Evolutionary conservation across 768 basidiomycete genomes (phyloP).

Genomic region (Amanita brunnescens): DNA sequence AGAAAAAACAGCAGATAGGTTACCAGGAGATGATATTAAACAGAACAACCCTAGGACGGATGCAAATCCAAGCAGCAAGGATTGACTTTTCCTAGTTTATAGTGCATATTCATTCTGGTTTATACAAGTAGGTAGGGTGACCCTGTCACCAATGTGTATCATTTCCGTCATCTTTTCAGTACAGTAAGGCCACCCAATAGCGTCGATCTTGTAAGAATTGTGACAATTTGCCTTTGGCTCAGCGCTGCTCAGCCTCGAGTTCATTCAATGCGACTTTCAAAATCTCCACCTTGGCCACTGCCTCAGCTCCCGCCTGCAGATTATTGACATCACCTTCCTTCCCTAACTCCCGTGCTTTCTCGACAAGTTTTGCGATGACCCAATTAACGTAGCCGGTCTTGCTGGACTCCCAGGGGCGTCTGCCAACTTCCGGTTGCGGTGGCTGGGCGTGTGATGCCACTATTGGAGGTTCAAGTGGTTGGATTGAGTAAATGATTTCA

Average conservation of each 20-base stretch:
- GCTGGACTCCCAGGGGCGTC: slow-evolving; percentile 71
- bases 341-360: slow-evolving; percentile 16
- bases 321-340: slow-evolving; percentile 11
- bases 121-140: slow-evolving; percentile 1
- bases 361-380: slow-evolving; percentile 54
- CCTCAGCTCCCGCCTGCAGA: slow-evolving; percentile 6
- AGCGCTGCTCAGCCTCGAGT: neutral
- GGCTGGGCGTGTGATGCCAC: slow-evolving; percentile 29
- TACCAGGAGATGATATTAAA: neutral
- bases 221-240: neutral
- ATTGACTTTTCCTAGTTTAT: neutral
- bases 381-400: slow-evolving; percentile 71
- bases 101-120: neutral
- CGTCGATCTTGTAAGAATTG: neutral
- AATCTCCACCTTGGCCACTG: neutral
- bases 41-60: neutral
- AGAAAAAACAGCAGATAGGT: neutral
- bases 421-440: slow-evolving; percentile 54
- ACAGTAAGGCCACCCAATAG: too few relatives aligned
- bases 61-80: neutral
- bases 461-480: slow-evolving; percentile 30
- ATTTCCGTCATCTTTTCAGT: neutral
- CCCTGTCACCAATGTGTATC: neutral
- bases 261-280: neutral
- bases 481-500: slow-evolving; percentile 38